A percentile compares a stretch with the other conserved stretches of the same genome.
phyloP scores from a whole-genome alignment of 768 basidiomycete genomes.

The Tephrocybe sp. region DNA sequence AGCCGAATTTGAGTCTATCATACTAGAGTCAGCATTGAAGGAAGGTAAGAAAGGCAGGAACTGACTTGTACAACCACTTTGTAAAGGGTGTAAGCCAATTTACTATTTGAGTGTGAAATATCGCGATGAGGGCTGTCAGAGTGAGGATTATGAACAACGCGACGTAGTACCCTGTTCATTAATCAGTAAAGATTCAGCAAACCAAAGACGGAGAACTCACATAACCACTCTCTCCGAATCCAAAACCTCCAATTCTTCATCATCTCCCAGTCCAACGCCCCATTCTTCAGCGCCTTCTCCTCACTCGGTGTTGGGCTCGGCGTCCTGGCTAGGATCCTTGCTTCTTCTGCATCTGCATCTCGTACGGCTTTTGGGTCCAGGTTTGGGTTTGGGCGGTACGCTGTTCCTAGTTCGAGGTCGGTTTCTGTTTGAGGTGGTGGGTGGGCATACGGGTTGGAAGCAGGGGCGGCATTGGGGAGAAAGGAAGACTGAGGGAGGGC shows the following conservation, averaged over 20 bases:
- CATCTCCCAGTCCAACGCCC: conserved; percentile 46
- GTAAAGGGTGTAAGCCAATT: conserved; percentile 66
- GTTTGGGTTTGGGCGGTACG: not conserved
- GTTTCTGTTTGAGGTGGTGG: too few species aligned
- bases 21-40: not conserved
- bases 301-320: conserved; percentile 71
- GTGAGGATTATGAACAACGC: conserved; percentile 44
- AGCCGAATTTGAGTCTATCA: conserved; percentile 55
- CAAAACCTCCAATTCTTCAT: conserved; percentile 49
- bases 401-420: not conserved
- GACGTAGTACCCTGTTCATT: conserved; percentile 49
- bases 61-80: conserved; percentile 62
- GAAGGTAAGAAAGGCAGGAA: conserved; percentile 16
- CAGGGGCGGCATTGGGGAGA: not conserved
- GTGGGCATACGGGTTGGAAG: not conserved
- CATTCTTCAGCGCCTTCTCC: conserved; percentile 38
- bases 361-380: conserved; percentile 2
- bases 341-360: conserved; percentile 18
- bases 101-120: conserved; percentile 76
- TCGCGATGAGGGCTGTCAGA: conserved; percentile 50
- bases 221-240: conserved; percentile 55
- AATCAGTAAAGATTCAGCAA: not conserved
- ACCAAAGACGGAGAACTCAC: conserved; percentile 34
- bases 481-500: not conserved
- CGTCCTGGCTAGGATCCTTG: conserved; percentile 35